Base-by-base conservation (phyloP, 108 stramenopile species). In the Skeletonema marinoi region DNA sequence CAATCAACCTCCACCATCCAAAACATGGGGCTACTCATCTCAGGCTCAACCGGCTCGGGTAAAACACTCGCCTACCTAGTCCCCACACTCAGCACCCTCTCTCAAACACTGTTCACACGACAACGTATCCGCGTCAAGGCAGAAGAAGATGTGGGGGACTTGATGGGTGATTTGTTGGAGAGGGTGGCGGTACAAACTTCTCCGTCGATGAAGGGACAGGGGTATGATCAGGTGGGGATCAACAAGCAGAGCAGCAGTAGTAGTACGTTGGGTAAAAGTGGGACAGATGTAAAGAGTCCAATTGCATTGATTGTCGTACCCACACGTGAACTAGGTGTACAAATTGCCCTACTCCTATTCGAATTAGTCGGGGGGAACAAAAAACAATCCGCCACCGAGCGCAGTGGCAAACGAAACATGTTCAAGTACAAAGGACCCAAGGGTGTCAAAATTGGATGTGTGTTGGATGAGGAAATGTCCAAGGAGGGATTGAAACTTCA, bases 271-370 rank as follows among this genome's bases (percentile, higher is more conserved):
- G 92, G 92, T 68, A 90, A 89, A 66, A 88, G 88, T 36, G 90
- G 90, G 1, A 88, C 75, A 11, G 90, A 93, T 73, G 88, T 95
- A 19, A 89, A 84, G 59, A 81, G 73, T 70, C 94, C 94, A 2
- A 70, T 96, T 81, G 94, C 91, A 14, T 74, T 97, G 51, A 93
- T 98, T 78, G 92, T 98, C 6, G 96, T 97, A 25, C 97, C 98
- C 13, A 94, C 91, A 31, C 71, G 95, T 54, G 98, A 97, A 80
- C 84, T 98, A 41, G 98, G 96, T 13, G 82, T 96, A 51, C 98
- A 98, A 84, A 93, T 79, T 35, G 90, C 92, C 13, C 75, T 90
- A 74, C 36, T 87, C 3, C 44, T 93, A 46, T 93, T 88, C 68
- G 77, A 90, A 60, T 66, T 91, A 60, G 87, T 92, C 25, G 92